Evolutionary conservation across 2,329 filamentous ascomycete species (phyloP), one percentile per base, ranked within the genome.

Genomic region (Xylaria sp.): DNA sequence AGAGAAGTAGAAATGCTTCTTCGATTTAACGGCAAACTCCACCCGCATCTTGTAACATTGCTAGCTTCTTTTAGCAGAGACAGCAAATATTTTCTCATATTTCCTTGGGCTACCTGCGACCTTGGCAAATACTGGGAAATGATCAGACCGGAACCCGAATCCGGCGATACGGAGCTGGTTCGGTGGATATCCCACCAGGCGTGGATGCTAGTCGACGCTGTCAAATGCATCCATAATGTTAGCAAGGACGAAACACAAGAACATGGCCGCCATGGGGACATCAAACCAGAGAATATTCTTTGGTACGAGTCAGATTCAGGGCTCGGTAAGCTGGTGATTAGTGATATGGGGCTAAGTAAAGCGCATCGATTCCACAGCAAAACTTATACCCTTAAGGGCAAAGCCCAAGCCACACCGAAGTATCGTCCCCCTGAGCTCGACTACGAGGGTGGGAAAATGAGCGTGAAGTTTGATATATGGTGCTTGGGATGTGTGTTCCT

Each of bases 271-370:
- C 62, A 64, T 27, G 62, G 58, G 11, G 62, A 61, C 15, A 51
- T 64, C 1, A 64, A 62, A 40, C 37, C 62, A 3, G 54, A 52
- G 11, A 64, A 64, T 21, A 58, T 64, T 41, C 49, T 64, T 13
- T 49, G 46, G 38, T 64, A 54, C 9, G 25, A 41, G 17, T 55
- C 41, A 13, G 4, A 25, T 1, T 33, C 29, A 13, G 44, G 40
- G 5, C 35, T 55, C 4, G 58, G 58, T 3, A 44, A 35, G 3
- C 49, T 64, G 15, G 56, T 58, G n/a, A 61, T 64, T 23, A 25
- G 27, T n/a, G 62, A 62, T n/a, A 58, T 64, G 43, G 62, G 62
- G 3, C n/a, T 58, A 40, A 53, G 54, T 13, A 35, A 55, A 35
- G 29, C n/a, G 1, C 43, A 51, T 38, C 27, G 51, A 37, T 55